These are phyloP conservation scores for Saccharomycopsis sp. DNA, from an alignment of 805 yeast genomes.

Conservation along the genomic window DNA sequence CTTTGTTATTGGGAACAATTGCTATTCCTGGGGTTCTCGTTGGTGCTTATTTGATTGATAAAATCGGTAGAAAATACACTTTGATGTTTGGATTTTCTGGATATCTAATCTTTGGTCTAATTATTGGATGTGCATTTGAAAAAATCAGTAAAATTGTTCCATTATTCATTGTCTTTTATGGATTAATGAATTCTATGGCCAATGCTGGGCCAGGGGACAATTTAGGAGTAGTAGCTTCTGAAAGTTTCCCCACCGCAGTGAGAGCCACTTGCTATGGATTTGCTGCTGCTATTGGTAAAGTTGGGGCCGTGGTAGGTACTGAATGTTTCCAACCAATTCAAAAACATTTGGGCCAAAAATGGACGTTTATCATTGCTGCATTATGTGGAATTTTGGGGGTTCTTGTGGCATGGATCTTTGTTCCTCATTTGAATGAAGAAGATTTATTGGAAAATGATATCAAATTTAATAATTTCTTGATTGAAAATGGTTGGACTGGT, in stretches of 20 bases:
- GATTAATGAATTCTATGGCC: slow-evolving; percentile 59
- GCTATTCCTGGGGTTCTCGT: slow-evolving; percentile 64
- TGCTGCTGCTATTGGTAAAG: slow-evolving; percentile 72
- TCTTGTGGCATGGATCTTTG: slow-evolving; percentile 42
- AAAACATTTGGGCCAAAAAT: slow-evolving; percentile 47
- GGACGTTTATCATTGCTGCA: slow-evolving; percentile 79
- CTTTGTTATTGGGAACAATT: slow-evolving; percentile 49
- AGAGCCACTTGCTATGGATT: slow-evolving; percentile 70
- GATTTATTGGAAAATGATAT: slow-evolving; percentile 58
- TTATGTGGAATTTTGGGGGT: slow-evolving; percentile 60
- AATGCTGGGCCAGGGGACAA: slow-evolving; percentile 74
- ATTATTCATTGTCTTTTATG: slow-evolving; percentile 61
- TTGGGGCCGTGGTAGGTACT: slow-evolving; percentile 80
- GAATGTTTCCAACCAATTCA: slow-evolving; percentile 62
- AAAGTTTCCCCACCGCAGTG: slow-evolving; percentile 65
- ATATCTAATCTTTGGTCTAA: slow-evolving; percentile 59
- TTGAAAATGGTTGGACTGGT: slow-evolving; percentile 49
- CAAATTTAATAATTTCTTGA: slow-evolving; percentile 47
- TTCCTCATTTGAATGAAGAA: slow-evolving; percentile 63
- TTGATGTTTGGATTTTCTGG: slow-evolving; percentile 63
- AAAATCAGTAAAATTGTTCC: slow-evolving; percentile 47
- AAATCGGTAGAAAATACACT: slow-evolving; percentile 61
- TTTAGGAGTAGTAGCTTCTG: slow-evolving; percentile 59
- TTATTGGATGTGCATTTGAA: slow-evolving; percentile 55
- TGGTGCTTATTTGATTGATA: slow-evolving; percentile 58